Base-by-base conservation (phyloP, 768 basidiomycete species). In the Rhodotorula paludigena region DNA sequence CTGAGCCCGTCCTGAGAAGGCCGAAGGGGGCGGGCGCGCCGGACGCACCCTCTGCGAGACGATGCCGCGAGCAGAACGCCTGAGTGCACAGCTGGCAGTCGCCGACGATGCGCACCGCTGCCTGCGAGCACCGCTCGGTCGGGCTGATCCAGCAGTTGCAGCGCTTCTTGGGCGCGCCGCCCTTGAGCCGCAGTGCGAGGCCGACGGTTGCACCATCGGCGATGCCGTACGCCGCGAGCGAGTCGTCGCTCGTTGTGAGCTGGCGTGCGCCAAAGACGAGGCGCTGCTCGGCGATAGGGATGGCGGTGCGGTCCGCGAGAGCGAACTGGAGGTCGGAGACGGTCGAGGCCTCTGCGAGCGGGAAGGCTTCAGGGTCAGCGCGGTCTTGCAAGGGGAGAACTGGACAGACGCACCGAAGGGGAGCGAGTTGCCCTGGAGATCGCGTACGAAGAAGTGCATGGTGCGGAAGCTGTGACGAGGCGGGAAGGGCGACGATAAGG, bases 41-140 rank as follows among this genome's bases (percentile, higher is more conserved):
- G 2, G 11, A 32, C 63, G 52, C 52, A 66, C 64, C 64, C 77
- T 92, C 91, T 12, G 91, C 90, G 71, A 93, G 82, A 67, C 90
- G 88, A 77, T 92, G 91, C 88, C 63, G 57, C 25, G 85, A 84
- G 76, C 90, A 93, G 80, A 91, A 92, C 74, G 86, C 84, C 21
- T 82, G 80, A 60, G 84, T 81, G 78, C 90, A 93, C 76, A 89
- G 86, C 44, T 88, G 85, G 77, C 90, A 93, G 73, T 88, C 84
- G 10, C 90, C 91, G 48, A 89, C 89, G 72, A 92, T 86, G 72
- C 89, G 86, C 57, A 92, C 82, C 5, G 85, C 88, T 12, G 89
- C 89, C 68, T 85, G 86, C 75, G 83, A 88, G 82, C 90, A 92
- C 66, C 84, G 85, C 14, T 72, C 67, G 18, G 71, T 72, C 38